Evolutionary conservation across 2,329 filamentous ascomycete species (phyloP), one percentile per base, ranked within the genome.

Genomic region (Colletotrichum destructivum): DNA sequence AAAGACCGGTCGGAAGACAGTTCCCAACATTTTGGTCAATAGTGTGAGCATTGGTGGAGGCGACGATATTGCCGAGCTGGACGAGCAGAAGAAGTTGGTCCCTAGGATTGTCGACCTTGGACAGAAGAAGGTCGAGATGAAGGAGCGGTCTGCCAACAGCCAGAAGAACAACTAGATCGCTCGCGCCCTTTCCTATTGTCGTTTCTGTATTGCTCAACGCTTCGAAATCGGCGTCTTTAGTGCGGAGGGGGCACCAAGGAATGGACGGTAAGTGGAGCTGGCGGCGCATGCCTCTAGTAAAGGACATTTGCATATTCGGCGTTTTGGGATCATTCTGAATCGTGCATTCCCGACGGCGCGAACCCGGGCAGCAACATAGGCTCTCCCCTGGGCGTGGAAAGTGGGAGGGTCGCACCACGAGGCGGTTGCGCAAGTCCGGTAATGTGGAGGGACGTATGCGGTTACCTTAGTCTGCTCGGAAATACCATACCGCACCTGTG

Each of bases 11-110:
- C 89, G 96, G 61, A 87, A 86, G 71, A 99, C 96, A 0, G 96
- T 99, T 0, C 96, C 96, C 18, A 99, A 99, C 79, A 88, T 98
- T 46, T 87, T 99, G 76, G 88, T 99, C 77, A 94, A 94, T 77
- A 95, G 94, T 56, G 91, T 92, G 81, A 96, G 93, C 81, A 94
- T 98, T 73, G 96, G 96, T 57, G 96, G 96, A 26, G 91, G 94
- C 61, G 96, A 98, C 79, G 94, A 98, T 72, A 89, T 99, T 68
- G 88, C 90, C 60, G 91, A 89, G 35, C 84, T 98, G 72, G 90
- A 95, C 79, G 81, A 85, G 38, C 87, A 88, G 42, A 91, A 91
- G 74, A 88, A 89, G 69, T 85, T 98, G 73, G 88, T 90, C 9
- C 88, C 89, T 67, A 96, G 91, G 80, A 88, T 98, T 74, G 90